Conservation (phyloP, 2,329 filamentous ascomycete genomes). For the Tothia fuscella region DNA sequence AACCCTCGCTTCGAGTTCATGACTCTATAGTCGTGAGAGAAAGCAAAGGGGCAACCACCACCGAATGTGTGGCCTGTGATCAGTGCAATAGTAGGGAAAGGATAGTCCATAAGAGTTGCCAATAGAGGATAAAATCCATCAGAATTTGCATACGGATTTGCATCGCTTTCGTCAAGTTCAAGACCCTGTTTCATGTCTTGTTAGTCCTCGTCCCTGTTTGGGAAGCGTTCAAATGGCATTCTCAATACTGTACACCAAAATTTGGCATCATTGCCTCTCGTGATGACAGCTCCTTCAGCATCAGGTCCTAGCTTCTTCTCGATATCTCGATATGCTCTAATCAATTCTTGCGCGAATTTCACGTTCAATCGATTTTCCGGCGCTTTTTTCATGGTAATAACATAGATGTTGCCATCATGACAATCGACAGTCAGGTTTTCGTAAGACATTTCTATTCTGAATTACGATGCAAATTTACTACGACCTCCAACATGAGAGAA, state of each 20-base stretch:
- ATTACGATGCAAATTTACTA: too few species aligned
- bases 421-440: slow-evolving; percentile 34
- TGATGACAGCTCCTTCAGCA: slow-evolving; percentile 41
- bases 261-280: slow-evolving; percentile 38
- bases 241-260: slow-evolving; percentile 36
- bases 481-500: too few species aligned
- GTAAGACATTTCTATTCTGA: slow-evolving; percentile 21
- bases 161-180: slow-evolving; percentile 35
- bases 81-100: slow-evolving; percentile 36
- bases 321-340: slow-evolving; percentile 36
- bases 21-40: slow-evolving; percentile 37
- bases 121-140: slow-evolving; percentile 45
- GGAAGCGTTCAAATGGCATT: not conserved
- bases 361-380: slow-evolving; percentile 43
- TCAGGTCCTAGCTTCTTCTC: slow-evolving; percentile 35
- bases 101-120: slow-evolving; percentile 37
- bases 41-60: slow-evolving; percentile 34
- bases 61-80: slow-evolving; percentile 39
- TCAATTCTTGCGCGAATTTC: slow-evolving; percentile 40
- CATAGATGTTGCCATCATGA: slow-evolving; percentile 32
- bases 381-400: slow-evolving; percentile 42
- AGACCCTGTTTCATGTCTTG: slow-evolving; percentile 20
- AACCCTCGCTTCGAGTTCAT: slow-evolving; percentile 31
- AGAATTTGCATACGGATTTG: slow-evolving; percentile 42
- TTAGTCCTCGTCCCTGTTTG: not conserved